Percentiles rank a stretch among this genome's conserved stretches.
Conservation (phyloP, 2,329 filamentous ascomycete species). For the Botryotinia calthae region DNA sequence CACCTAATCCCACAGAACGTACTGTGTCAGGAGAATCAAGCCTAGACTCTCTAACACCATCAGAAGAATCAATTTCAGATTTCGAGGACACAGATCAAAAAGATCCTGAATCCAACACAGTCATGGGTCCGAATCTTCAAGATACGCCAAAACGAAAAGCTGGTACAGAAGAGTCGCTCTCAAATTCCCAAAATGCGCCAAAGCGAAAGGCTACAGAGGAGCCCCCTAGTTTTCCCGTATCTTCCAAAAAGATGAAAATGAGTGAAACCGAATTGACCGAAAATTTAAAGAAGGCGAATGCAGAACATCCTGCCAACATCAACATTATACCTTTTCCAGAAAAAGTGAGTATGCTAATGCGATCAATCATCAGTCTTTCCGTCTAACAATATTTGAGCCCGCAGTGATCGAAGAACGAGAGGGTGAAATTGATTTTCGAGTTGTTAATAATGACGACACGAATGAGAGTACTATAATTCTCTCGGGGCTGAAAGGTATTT, state of each 20-base stretch:
- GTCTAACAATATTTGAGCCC: slow-evolving; percentile 49
- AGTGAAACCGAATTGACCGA: slow-evolving; percentile 45
- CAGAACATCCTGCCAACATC: slow-evolving; percentile 51
- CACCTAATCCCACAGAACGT: not conserved
- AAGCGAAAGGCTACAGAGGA: slow-evolving; percentile 76
- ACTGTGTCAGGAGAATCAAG: not conserved
- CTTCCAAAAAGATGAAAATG: slow-evolving; percentile 63
- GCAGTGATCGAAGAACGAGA: slow-evolving; percentile 91
- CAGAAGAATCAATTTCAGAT: not conserved
- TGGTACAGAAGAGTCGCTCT: not conserved
- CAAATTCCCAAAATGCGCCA: not conserved
- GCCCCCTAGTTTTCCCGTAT: slow-evolving; percentile 55
- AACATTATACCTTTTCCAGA: slow-evolving; percentile 83
- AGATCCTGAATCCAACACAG: not conserved
- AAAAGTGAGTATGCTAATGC: slow-evolving; percentile 56
- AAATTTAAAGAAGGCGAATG: slow-evolving; percentile 47
- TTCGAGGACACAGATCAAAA: not conserved
- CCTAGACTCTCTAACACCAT: not conserved
- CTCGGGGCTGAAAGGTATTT: slow-evolving; percentile 94
- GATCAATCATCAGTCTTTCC: not conserved
- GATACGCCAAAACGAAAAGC: not conserved
- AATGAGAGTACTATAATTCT: slow-evolving; percentile 90
- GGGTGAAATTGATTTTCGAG: slow-evolving; percentile 93
- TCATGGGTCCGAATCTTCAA: not conserved
- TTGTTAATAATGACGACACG: slow-evolving; percentile 93